Evolutionary conservation across 2,329 filamentous ascomycete genomes (phyloP), one percentile per base, ranked within the genome.

Genomic region (Zarea fungicola): DNA sequence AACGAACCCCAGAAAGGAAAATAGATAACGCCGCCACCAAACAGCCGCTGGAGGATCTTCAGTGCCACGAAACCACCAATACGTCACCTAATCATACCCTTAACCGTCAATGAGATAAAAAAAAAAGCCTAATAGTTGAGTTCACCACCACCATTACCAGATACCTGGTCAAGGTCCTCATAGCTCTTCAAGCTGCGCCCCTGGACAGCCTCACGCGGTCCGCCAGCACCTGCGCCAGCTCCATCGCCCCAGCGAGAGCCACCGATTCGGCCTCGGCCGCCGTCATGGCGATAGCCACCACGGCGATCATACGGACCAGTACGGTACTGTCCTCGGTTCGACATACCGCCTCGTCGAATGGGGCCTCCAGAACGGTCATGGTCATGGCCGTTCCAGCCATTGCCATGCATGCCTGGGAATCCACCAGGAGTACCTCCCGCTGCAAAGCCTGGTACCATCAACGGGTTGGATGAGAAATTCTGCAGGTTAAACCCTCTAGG

Each of bases 171-270:
- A 21, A 99, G 74, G 64, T 99, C 93, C 67, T 99, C 95, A 64
- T 99, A 99, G 66, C 89, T 96, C 77, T 95, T 96, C 56, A 99
- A 72, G 53, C 88, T 96, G 50, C 93, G 82, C 5, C 93, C 93
- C 57, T 95, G 89, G 1, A 95, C 90, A 10, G 93, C 92, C 68
- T 97, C 91, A 18, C 88, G 81, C 18, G 93, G 92, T 0, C 90
- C 91, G 52, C 91, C 85, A 3, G 86, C 83, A 28, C 85, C 83
- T 21, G 80, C 85, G 32, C 87, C 85, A 42, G 88, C 87, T 22
- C 85, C 85, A 55, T 89, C 87, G 35, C 85, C 85, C 78, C 85
- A 87, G 56, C 83, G 75, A 28, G 81, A 81, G 58, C 70, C 59
- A 46, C 77, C 73, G 40, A 69, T 63, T 55, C 78, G 62, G 59